Conservation (phyloP, 192 early-diverging fungal genomes). For the Coemansia furcata region DNA sequence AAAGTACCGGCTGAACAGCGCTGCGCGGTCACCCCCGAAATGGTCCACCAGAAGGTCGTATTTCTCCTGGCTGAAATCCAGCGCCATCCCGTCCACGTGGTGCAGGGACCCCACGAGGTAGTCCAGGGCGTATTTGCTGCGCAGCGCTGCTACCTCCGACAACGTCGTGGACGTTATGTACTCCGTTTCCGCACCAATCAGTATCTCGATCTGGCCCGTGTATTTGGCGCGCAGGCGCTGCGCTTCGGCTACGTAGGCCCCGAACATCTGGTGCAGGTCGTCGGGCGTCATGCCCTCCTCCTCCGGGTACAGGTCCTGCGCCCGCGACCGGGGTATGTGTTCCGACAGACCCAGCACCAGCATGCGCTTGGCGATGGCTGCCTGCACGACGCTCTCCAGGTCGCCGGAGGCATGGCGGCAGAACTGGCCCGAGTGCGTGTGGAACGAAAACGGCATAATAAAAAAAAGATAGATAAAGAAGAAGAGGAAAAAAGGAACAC, state of each 20-base stretch:
- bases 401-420: constrained; percentile 87
- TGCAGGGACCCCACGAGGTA: constrained; percentile 94
- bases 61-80: constrained; percentile 73
- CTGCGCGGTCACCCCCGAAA: constrained; percentile 35
- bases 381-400: constrained; percentile 76
- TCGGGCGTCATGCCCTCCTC: constrained; percentile 68
- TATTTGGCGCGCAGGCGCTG: constrained; percentile 67
- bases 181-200: constrained; percentile 94
- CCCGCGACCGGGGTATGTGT: constrained; percentile 81
- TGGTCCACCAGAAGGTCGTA: constrained; percentile 52
- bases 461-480: background rate
- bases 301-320: constrained; percentile 89
- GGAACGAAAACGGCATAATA: constrained; percentile 77
- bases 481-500: background rate
- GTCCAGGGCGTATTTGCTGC: constrained; percentile 59
- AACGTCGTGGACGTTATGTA: constrained; percentile 61
- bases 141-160: constrained; percentile 52
- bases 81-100: constrained; percentile 75
- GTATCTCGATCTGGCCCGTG: constrained; percentile 54
- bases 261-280: constrained; percentile 63
- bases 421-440: constrained; percentile 95
- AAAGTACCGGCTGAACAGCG: constrained; percentile 79
- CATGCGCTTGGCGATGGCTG: constrained; percentile 77
- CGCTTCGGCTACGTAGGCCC: constrained; percentile 72
- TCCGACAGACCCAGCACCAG: constrained; percentile 80